Base-by-base conservation (phyloP, 2,329 filamentous ascomycete genomes). In the Orbilia blumenaviensis region DNA sequence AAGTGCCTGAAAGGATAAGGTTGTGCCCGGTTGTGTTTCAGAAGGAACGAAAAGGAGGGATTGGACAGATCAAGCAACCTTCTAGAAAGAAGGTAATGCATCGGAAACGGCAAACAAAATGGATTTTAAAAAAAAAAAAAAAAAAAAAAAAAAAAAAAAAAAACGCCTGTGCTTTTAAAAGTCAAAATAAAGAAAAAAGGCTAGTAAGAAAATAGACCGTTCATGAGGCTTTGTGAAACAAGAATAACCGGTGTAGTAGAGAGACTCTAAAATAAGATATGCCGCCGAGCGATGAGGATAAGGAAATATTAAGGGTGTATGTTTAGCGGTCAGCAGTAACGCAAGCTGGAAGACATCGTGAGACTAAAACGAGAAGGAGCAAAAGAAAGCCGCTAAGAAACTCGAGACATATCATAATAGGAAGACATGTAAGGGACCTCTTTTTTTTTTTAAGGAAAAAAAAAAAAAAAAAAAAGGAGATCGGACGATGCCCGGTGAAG, bases 1-100 rank as follows among this genome's bases (percentile, higher is more conserved):
- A 64, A 58, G 64, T 69, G 71, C 71, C 71, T 68, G 44, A 76
- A 76, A 68, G 72, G 64, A 64, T 76, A 76, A 76, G 72, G 72
- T 76, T 76, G 58, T 61, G 72, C 56, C 46, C 60, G 69, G 72
- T 50, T 69, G 64, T 76, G 72, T 76, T 76, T 76, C 72, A 76
- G 62, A n/a, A n/a, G n/a, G n/a, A 68, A 58, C 42, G 21, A 75
- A 66, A 62, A 66, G 66, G 42, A 63, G 38, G 58, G 48, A 27
- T 29, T 29, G 62, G 50, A 63, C 63, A 58, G 25, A 75, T 64
- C 48, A 16, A 69, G 72, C 27, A 76, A 69, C 64, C 64, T 76
- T 76, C 72, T 76, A 76, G 72, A 76, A 76, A 41, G 54, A 32
- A n/a, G n/a, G n/a, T n/a, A n/a, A 42, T 50, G 41, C 34, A 54